These are phyloP conservation scores for Chamaecrista fasciculata DNA, from an alignment of 306 rosid genomes.

Conservation along the genomic window DNA sequence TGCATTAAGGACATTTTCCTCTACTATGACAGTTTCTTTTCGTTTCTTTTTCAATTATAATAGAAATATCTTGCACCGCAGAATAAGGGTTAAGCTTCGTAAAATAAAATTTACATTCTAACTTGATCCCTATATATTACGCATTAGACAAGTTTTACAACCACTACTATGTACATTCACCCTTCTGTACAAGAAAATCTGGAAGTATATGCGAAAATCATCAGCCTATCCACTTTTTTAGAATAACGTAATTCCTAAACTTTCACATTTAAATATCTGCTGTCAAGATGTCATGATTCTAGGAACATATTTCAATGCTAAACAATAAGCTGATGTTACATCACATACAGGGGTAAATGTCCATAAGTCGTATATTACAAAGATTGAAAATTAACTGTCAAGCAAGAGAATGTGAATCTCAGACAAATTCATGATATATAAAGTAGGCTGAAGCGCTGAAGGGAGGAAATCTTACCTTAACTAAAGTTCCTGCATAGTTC, in stretches of 20 bases:
- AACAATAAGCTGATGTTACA: background rate
- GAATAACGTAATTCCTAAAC: background rate
- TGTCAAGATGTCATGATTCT: background rate
- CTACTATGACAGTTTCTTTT: no score
- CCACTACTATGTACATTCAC: background rate
- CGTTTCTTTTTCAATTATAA: no score
- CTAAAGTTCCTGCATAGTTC: slow-evolving; percentile 79
- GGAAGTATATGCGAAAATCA: background rate
- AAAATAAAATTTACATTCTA: no score
- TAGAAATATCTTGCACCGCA: no score
- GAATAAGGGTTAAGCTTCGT: no score
- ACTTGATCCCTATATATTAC: background rate
- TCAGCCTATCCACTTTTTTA: background rate
- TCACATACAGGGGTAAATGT: background rate
- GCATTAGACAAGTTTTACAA: background rate
- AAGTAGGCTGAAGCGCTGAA: background rate
- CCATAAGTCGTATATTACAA: slow-evolving; percentile 4
- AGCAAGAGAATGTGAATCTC: slow-evolving; percentile 13
- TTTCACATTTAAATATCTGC: background rate
- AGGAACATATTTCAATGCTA: background rate
- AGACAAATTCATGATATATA: slow-evolving; percentile 8
- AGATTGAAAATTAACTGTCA: background rate
- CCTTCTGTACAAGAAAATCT: background rate
- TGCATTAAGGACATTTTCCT: background rate
- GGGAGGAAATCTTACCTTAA: slow-evolving; percentile 59